Evolutionary conservation across 163 green algal species (phyloP).

Genomic region (Chloromonas sp.): DNA sequence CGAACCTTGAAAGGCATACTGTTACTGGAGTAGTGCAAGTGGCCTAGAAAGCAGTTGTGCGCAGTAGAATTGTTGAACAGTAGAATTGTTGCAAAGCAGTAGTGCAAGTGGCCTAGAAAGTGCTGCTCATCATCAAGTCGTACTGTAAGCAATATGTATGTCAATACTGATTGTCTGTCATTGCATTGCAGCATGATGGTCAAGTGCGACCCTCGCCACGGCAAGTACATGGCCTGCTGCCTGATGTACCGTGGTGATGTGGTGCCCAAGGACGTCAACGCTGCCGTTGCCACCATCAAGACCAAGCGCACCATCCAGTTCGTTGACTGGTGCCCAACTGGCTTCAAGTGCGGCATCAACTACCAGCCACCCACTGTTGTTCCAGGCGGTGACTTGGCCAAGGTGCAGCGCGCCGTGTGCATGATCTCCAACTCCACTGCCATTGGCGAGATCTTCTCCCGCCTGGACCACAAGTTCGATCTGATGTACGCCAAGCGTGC

Average conservation of each 20-base stretch:
- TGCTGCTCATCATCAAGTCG: too few relatives aligned
- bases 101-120: too few relatives aligned
- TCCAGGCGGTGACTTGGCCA: constrained; percentile 93
- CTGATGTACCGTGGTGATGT: constrained; percentile 99
- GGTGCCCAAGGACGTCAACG: constrained; percentile 97
- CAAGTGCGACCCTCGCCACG: constrained; percentile 97
- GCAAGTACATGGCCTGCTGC: constrained; percentile 99
- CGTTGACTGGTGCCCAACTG: constrained; percentile 81
- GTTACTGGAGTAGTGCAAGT: too few relatives aligned
- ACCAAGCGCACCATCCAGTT: constrained; percentile 97
- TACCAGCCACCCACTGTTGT: constrained; percentile 97
- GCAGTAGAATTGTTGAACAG: too few relatives aligned
- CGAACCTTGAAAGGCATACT: too few relatives aligned
- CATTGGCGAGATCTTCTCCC: constrained; percentile 97
- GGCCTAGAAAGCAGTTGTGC: too few relatives aligned
- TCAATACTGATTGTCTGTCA: too few relatives aligned
- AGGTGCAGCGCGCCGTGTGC: constrained; percentile 97
- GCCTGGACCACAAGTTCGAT: constrained; percentile 99
- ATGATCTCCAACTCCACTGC: constrained; percentile 99
- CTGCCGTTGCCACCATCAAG: constrained; percentile 96
- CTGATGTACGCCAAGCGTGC: constrained; percentile 94
- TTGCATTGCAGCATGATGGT: constrained; percentile 85
- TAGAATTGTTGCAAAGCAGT: too few relatives aligned
- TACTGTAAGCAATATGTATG: too few relatives aligned
- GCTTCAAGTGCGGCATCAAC: constrained; percentile 93